These are phyloP conservation scores for Trichoderma simmonsii DNA, from an alignment of 2,329 filamentous ascomycete genomes.

Conservation along the genomic window DNA sequence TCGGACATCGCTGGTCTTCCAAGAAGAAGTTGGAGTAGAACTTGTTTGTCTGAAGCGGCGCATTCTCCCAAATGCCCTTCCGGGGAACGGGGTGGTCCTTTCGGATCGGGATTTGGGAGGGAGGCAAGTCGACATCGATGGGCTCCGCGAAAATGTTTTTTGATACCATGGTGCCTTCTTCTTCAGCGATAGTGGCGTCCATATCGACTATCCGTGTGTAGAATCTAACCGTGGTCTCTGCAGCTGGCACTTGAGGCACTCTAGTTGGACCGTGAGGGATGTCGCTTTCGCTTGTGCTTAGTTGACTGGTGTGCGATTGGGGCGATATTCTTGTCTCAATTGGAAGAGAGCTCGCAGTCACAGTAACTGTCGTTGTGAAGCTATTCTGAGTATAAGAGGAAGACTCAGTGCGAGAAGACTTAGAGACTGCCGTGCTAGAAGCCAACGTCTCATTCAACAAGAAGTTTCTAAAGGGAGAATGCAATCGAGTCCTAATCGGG, in stretches of 20 bases:
- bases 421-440: not conserved
- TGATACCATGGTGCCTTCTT: slow-evolving; percentile 27
- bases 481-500: not conserved
- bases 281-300: not conserved
- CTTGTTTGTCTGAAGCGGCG: slow-evolving; percentile 70
- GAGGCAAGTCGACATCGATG: slow-evolving; percentile 51
- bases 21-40: slow-evolving; percentile 82
- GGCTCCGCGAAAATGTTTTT: slow-evolving; percentile 55
- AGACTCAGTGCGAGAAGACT: not conserved
- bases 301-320: not conserved
- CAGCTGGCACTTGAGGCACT: not conserved
- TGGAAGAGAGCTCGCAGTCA: not conserved
- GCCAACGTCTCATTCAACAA: not conserved
- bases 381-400: not conserved
- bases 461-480: not conserved
- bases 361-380: slow-evolving; percentile 7
- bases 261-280: not conserved
- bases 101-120: slow-evolving; percentile 44
- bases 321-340: not conserved
- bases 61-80: slow-evolving; percentile 44
- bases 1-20: slow-evolving; percentile 63
- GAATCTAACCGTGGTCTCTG: not conserved
- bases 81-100: slow-evolving; percentile 58
- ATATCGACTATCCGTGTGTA: not conserved
- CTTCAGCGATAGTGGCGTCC: not conserved